These are phyloP conservation scores for Globisporangium carolinianum DNA, from an alignment of 352 stramenopile species.

Conservation along the genomic window DNA sequence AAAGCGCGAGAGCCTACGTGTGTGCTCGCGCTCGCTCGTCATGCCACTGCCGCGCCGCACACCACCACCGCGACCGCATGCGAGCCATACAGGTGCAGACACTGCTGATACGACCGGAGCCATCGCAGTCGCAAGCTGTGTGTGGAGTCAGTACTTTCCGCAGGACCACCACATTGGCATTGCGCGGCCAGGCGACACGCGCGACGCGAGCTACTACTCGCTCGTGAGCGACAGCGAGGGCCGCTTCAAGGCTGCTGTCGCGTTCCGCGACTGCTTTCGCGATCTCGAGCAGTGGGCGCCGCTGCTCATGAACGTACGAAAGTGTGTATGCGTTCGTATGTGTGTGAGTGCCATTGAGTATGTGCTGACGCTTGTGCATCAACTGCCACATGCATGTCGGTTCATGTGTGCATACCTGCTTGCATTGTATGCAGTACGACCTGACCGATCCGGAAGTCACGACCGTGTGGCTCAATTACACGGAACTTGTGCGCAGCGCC, in stretches of 20 bases:
- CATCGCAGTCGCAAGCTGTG: constrained; percentile 44
- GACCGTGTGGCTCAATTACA: constrained; percentile 47
- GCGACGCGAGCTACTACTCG: constrained; percentile 33
- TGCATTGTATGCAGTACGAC: constrained; percentile 25
- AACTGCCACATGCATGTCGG: too few relatives aligned
- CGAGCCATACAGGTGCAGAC: background rate
- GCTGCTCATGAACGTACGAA: constrained; percentile 20
- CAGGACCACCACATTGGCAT: constrained; percentile 51
- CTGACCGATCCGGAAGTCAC: constrained; percentile 38
- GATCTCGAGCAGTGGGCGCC: constrained; percentile 41
- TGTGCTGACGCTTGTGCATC: background rate
- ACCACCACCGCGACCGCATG: constrained; percentile 1
- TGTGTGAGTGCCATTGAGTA: background rate
- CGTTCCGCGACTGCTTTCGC: constrained; percentile 53
- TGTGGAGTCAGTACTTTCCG: constrained; percentile 78
- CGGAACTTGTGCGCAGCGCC: constrained; percentile 36
- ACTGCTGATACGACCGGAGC: constrained; percentile 1
- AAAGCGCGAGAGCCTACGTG: too few relatives aligned
- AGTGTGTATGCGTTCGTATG: background rate
- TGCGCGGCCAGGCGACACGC: constrained; percentile 31
- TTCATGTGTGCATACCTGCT: too few relatives aligned
- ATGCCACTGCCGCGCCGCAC: constrained; percentile 14
- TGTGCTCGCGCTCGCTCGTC: background rate
- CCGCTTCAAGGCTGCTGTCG: constrained; percentile 45
- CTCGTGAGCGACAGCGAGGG: constrained; percentile 44